Evolutionary conservation across 2,329 filamentous ascomycete species (phyloP).

Genomic region (Scytalidium lignicola): DNA sequence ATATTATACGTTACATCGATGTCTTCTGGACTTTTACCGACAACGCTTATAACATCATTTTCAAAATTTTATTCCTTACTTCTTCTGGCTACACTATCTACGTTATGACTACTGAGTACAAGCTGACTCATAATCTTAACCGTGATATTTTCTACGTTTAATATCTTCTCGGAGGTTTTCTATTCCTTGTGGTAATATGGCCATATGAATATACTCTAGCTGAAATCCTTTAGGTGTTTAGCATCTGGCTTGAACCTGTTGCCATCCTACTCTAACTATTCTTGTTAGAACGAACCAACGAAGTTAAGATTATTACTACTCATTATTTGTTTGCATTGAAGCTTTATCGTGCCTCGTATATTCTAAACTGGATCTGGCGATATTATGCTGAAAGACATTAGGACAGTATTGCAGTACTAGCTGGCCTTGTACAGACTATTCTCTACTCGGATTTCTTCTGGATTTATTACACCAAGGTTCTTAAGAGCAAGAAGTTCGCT

Average conservation of each 20-base stretch:
- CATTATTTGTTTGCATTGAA: conserved; percentile 96
- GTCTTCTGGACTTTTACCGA: conserved; percentile 76
- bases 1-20: conserved; percentile 89
- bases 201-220: conserved; percentile 77
- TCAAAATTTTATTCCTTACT: conserved; percentile 92
- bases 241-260: conserved; percentile 97
- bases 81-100: conserved; percentile 93
- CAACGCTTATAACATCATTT: conserved; percentile 79
- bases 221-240: conserved; percentile 96
- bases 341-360: conserved; percentile 88
- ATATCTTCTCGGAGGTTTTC: conserved; percentile 81
- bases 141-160: conserved; percentile 96
- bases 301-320: conserved; percentile 97
- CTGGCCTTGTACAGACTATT: conserved; percentile 87
- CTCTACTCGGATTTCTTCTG: conserved; percentile 99
- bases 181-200: conserved; percentile 72
- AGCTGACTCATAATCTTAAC: conserved; percentile 94
- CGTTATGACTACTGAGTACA: conserved; percentile 96
- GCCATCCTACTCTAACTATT: conserved; percentile 97
- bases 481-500: conserved; percentile 86
- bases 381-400: conserved; percentile 76
- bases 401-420: conserved; percentile 82
- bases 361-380: conserved; percentile 96
- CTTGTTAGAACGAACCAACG: conserved; percentile 94
- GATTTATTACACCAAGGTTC: conserved; percentile 96